These are phyloP conservation scores for Ustilago curta DNA, from an alignment of 1,284 basidiomycete species.

Conservation along the genomic window DNA sequence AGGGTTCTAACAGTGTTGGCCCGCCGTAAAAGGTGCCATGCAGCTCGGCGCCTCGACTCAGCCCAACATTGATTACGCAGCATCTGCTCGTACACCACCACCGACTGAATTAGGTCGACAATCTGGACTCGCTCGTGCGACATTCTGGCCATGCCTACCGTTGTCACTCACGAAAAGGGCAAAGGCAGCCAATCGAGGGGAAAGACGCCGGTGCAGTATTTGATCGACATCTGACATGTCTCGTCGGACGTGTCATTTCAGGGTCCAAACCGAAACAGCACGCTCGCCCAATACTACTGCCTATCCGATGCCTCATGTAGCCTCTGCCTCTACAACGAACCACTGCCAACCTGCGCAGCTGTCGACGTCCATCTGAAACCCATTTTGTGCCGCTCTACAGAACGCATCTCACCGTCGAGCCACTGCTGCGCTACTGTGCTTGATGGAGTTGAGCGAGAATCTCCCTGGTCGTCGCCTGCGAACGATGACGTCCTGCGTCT, in stretches of 20 bases:
- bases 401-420: no score
- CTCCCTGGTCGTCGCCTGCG: slow-evolving; percentile 1
- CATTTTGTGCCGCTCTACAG: no score
- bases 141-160: no score
- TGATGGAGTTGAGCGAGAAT: slow-evolving; percentile 24
- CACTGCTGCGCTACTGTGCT: no score
- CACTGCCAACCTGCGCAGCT: background rate
- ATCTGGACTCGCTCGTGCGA: background rate
- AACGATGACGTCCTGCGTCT: slow-evolving; percentile 4
- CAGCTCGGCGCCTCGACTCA: no score
- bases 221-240: slow-evolving; percentile 11
- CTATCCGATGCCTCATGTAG: slow-evolving; percentile 20
- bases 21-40: no score
- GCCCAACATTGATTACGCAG: no score
- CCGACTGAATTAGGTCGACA: no score
- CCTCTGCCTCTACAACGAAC: background rate
- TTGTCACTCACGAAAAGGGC: no score
- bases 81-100: no score
- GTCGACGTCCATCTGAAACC: background rate
- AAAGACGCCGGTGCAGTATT: background rate
- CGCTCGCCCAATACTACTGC: background rate
- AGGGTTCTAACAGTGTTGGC: background rate
- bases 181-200: no score
- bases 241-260: slow-evolving; percentile 4
- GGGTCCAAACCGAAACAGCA: slow-evolving; percentile 3